Base-by-base conservation (phyloP, 1,139 yeast genomes). In the Protomyces macrosporus region DNA sequence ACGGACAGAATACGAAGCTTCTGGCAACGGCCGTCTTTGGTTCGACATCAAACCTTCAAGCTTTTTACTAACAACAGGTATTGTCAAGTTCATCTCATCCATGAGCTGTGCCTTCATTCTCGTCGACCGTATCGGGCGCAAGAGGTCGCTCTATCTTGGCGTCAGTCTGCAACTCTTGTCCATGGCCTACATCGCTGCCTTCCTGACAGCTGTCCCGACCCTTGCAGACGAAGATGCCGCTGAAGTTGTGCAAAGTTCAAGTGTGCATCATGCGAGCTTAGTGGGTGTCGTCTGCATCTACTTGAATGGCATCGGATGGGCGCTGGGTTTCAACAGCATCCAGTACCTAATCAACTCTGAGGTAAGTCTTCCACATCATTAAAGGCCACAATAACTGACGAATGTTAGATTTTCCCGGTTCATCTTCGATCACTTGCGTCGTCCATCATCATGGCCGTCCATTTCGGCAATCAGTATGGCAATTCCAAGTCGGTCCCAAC, bases 231-330 rank as follows among this genome's bases (percentile, higher is more conserved):
- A 53, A 7, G 59, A 42, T 10, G 50, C 35, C 48, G 32, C 55
- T 23, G 35, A 45, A 58, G 30, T 12, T 9, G 50, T 10, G 7
- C 53, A 35, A 12, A 40, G 56, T n/a, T 3, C 52, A n/a, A 40
- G 36, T 40, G 62, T 58, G 30, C 32, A 42, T 12, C 56, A 40
- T 42, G 63, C 63, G 6, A 50, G 57, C 12, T 33, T 40, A 0
- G 58, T 39, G n/a, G 63, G 63, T 12, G 42, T 60, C 34, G 48
- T 54, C 30, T 42, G 33, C 45, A 73, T 84, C 55, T 83, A 77
- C 72, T 69, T 83, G 53, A 76, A 80, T 50, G 87, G 87, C 65
- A 74, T 78, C 9, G 87, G 86, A 42, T 84, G 87, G 87, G 81
- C 84, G 16, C 72, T 83, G 74, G 87, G 87, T 9, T 84, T 82